phyloP scores from a whole-genome alignment of 495 filamentous ascomycete species.

The Bathelium albidoporum region DNA sequence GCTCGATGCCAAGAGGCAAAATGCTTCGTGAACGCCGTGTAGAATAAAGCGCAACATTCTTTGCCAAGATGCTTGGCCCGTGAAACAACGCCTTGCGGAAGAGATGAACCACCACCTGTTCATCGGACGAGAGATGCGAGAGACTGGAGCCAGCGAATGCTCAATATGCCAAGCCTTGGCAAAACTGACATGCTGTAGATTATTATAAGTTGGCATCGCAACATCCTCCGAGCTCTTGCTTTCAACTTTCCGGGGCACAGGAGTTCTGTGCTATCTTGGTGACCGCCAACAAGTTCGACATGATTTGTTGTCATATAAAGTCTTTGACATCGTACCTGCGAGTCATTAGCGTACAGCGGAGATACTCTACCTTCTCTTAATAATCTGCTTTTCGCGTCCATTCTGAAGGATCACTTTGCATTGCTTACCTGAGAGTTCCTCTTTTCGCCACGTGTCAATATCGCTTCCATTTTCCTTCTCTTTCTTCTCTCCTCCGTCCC shows the following conservation, averaged over 20 bases:
- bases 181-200: too few species aligned
- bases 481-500: conserved; percentile 3
- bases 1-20: not conserved
- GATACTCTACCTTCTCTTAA: not conserved
- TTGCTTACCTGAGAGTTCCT: not conserved
- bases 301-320: too few species aligned
- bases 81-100: not conserved
- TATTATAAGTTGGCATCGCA: too few species aligned
- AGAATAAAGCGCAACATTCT: not conserved
- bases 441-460: not conserved
- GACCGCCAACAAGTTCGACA: too few species aligned
- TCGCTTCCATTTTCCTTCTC: not conserved
- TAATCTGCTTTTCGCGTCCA: not conserved
- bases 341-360: not conserved
- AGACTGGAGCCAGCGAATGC: not conserved
- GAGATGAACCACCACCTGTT: not conserved
- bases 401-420: not conserved
- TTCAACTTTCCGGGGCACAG: too few species aligned
- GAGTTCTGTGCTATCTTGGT: too few species aligned
- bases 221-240: too few species aligned
- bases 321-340: not conserved
- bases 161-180: not conserved
- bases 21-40: not conserved
- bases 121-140: not conserved
- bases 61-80: not conserved